Evolutionary conservation across 768 basidiomycete genomes (phyloP), one percentile per base, ranked within the genome.

Genomic region (Nidularia sp.): DNA sequence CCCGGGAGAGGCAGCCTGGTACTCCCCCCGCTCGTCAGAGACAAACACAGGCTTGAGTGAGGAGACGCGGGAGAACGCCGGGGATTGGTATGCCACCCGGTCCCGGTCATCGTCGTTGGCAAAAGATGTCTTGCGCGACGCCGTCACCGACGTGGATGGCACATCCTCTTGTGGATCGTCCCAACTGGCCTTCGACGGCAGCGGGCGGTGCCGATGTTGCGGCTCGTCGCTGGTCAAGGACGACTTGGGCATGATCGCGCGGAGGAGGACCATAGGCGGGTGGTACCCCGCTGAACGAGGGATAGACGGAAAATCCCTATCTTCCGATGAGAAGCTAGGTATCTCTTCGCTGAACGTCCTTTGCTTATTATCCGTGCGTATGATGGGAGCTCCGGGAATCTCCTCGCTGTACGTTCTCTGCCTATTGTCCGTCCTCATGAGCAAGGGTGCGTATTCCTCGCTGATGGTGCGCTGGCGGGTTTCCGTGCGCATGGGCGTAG

Each of bases 341-440:
- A 18, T 12, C 9, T 13, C 22, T 9, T 9, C 12, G 18, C 18
- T 18, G 1, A 45, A 8, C 44, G 10, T 13, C 44, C 10, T 45
- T 12, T 12, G 9, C 44, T 45, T 45, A 9, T 45, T 9, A n/a
- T 8, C n/a, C 36, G n/a, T 39, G 36, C n/a, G 36, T n/a, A 39
- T n/a, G 9, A 39, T n/a, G 36, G n/a, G 9, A 39, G 36, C 9
- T n/a, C 36, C 9, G n/a, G 36, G 36, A 8, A 9, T n/a, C 8
- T 39, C n/a, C 36, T n/a, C 9, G n/a, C 36, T 39, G n/a, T 39
- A 9, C 15, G 45, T 56, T 46, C 46, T 60, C 34, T 60, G 59
- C 51, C 48, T 59, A 33, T 61, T 60, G 8, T 56, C 49, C 18
- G 18, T 18, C 18, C 18, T 18, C 18, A 18, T 18, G 18, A 18